Base-by-base conservation (phyloP, 1,284 basidiomycete species). In the Gymnopus androsaceus region DNA sequence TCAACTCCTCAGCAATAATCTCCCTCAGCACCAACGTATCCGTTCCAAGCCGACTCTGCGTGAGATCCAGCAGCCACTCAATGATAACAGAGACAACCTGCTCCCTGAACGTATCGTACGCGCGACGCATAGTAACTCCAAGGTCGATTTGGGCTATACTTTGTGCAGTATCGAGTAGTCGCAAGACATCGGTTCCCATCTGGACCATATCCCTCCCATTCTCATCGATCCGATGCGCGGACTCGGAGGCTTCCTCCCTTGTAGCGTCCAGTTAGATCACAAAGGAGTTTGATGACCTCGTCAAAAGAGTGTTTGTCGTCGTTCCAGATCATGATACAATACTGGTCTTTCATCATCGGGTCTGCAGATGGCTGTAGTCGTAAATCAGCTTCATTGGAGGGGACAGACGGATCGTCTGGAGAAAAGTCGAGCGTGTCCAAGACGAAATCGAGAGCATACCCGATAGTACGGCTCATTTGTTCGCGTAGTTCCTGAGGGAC, bases 271-370 rank as follows among this genome's bases (percentile, higher is more conserved):
- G 84, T 83, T 58, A 85, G 81, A 56, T 92, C 90, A 46, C 80
- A 76, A 5, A 97, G 75, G 56, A 95, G 83, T 60, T 90, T 84
- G 54, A 90, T 90, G 55, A 98, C 88, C 67, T 98, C 94, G 51
- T 90, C 88, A 64, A 92, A 92, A 2, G 93, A 95, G 71, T 98
- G 97, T 64, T 95, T 97, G 71, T 99, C 97, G 73, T 98, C 96
- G 70, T 97, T 95, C 95, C 95, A 98, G 2, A 98, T 74, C 17
- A 97, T 78, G 53, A 98, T 82, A 21, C 90, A 87, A 71, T 88
- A 96, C 31, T 90, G 83, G 60, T 95, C 88, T 61, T 85, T 85
- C 72, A 81, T 77, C 79, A 88, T 82, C 1, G 89, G 86, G 62
- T 92, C 88, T 1, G 82, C 82, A 1, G 88, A 84, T 3, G 85